Percentiles rank a stretch among this genome's conserved stretches.
These are phyloP conservation scores for Leccinum subtestaceum DNA, from an alignment of 768 basidiomycete species.

Conservation along the genomic window DNA sequence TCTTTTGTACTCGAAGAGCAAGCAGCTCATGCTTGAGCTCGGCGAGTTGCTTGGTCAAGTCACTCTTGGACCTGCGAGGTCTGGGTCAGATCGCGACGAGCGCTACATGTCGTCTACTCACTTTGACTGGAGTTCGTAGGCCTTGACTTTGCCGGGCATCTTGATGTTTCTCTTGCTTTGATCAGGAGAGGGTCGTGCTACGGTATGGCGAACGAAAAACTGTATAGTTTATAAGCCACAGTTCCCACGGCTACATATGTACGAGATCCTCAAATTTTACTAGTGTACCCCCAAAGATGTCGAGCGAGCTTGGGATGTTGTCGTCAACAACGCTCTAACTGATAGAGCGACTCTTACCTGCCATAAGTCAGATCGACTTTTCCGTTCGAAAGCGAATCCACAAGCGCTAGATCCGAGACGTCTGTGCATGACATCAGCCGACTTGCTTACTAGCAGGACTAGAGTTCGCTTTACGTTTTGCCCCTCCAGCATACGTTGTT, in stretches of 20 bases:
- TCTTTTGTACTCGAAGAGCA: slow-evolving; percentile 94
- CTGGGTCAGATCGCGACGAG: neutral
- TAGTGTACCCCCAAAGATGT: slow-evolving; percentile 67
- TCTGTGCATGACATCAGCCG: slow-evolving; percentile 44
- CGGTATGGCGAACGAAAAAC: slow-evolving; percentile 26
- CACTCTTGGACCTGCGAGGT: slow-evolving; percentile 81
- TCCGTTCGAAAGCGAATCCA: slow-evolving; percentile 76
- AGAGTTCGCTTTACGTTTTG: slow-evolving; percentile 56
- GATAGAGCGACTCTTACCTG: slow-evolving; percentile 27
- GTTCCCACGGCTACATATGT: slow-evolving; percentile 31
- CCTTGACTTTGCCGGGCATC: slow-evolving; percentile 93
- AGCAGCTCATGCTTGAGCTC: slow-evolving; percentile 97
- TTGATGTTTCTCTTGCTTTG: slow-evolving; percentile 36
- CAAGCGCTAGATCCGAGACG: slow-evolving; percentile 75
- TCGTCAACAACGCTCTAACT: neutral
- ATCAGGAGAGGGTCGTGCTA: slow-evolving; percentile 34
- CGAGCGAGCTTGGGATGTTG: slow-evolving; percentile 45
- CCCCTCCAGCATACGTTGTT: slow-evolving; percentile 96
- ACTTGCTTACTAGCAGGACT: neutral
- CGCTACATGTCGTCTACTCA: slow-evolving; percentile 38
- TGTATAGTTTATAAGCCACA: slow-evolving; percentile 45
- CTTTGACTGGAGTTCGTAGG: slow-evolving; percentile 96
- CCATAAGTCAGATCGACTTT: slow-evolving; percentile 52
- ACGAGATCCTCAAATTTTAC: slow-evolving; percentile 61
- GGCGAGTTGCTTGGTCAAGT: slow-evolving; percentile 88